Evolutionary conservation across 179 eudicot genomes (phyloP).

Genomic region (Spinacia oleracea): DNA sequence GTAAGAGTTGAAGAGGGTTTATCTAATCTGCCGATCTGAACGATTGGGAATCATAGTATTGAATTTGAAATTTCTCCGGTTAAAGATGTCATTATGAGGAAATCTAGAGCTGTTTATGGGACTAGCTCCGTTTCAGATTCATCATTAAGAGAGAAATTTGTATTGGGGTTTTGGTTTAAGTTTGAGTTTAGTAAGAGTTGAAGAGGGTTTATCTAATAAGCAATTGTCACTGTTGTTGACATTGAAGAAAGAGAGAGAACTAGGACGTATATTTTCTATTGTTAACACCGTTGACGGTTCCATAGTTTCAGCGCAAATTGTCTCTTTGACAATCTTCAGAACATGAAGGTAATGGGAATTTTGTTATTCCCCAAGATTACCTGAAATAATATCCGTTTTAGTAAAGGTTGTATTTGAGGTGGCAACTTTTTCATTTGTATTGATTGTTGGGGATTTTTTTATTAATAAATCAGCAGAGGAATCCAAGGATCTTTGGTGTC

Average conservation of each 20-base stretch:
- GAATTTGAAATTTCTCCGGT: background rate
- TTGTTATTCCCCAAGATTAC: background rate
- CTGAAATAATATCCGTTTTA: background rate
- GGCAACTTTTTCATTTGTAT: background rate
- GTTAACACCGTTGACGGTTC: background rate
- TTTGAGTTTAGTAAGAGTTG: background rate
- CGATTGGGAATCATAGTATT: background rate
- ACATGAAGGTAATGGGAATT: background rate
- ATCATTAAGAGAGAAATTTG: background rate
- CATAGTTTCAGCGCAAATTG: too few species aligned
- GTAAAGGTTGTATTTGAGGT: background rate
- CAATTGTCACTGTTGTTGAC: background rate
- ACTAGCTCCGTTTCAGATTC: background rate
- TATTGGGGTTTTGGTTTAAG: background rate
- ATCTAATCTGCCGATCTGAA: background rate
- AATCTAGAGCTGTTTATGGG: background rate
- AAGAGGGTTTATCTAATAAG: background rate
- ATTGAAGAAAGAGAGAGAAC: background rate
- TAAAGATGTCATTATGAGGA: background rate
- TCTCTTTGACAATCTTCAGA: too few species aligned
- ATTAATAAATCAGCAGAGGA: too few species aligned
- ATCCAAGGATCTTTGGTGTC: too few species aligned
- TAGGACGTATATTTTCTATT: background rate
- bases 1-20: background rate
- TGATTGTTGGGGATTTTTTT: background rate